Evolutionary conservation across 495 filamentous ascomycete species (phyloP).

Genomic region (Staphylotrichum longicolle): DNA sequence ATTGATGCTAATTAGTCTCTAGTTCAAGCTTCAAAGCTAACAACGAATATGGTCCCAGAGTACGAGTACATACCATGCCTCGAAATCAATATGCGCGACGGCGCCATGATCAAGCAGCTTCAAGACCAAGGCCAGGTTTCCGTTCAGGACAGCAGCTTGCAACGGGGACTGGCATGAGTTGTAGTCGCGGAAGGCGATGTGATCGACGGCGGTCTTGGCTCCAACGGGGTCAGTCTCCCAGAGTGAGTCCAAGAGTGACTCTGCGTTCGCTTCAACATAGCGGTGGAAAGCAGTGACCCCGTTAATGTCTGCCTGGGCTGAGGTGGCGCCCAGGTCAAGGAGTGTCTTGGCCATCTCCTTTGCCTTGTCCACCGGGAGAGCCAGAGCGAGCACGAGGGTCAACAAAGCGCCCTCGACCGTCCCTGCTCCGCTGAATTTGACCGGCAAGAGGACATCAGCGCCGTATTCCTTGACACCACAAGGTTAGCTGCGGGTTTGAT

Average conservation of each 20-base stretch:
- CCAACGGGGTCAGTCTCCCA: constrained; percentile 59
- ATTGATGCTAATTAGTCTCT: too few relatives aligned
- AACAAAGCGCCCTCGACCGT: constrained; percentile 56
- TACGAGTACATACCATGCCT: constrained; percentile 35
- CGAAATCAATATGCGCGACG: constrained; percentile 41
- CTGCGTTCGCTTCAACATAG: constrained; percentile 47
- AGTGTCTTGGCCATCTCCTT: constrained; percentile 59
- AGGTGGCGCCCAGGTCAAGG: constrained; percentile 67
- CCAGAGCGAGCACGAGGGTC: constrained; percentile 58
- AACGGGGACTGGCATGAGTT: constrained; percentile 40
- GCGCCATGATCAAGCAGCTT: constrained; percentile 46
- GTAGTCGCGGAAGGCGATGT: constrained; percentile 42
- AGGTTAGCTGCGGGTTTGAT: background rate
- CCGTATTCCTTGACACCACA: constrained; percentile 52
- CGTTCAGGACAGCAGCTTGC: constrained; percentile 33
- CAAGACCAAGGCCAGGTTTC: constrained; percentile 36
- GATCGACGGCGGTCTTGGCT: constrained; percentile 61
- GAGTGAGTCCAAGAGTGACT: constrained; percentile 57
- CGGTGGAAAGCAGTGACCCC: constrained; percentile 59
- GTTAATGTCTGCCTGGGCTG: constrained; percentile 64
- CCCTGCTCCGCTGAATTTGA: constrained; percentile 54
- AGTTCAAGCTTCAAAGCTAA: background rate
- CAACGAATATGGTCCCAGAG: background rate
- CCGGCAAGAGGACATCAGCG: constrained; percentile 67
- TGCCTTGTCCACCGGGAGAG: constrained; percentile 59